phyloP scores from a whole-genome alignment of 805 yeast genomes.

The Ogataea siamensis region DNA sequence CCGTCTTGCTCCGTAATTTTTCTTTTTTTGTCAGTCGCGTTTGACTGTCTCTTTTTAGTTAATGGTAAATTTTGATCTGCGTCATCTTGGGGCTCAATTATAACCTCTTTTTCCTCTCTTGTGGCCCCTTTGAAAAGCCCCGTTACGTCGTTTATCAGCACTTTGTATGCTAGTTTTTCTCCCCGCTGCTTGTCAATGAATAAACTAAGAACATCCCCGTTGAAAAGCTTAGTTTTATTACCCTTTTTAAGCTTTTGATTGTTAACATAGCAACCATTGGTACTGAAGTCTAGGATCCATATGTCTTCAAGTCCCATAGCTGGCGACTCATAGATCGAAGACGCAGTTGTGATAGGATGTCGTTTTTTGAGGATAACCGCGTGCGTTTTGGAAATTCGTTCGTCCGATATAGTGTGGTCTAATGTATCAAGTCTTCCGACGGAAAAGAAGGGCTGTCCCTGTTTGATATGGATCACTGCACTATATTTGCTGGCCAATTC shows the following conservation, averaged over 20 bases:
- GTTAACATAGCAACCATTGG: slow-evolving; percentile 78
- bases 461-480: slow-evolving; percentile 52
- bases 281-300: slow-evolving; percentile 77
- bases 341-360: slow-evolving; percentile 52
- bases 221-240: slow-evolving; percentile 55
- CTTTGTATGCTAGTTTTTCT: slow-evolving; percentile 52
- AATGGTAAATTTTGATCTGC: slow-evolving; percentile 13
- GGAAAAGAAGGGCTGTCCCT: slow-evolving; percentile 62
- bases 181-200: slow-evolving; percentile 57
- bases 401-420: slow-evolving; percentile 63
- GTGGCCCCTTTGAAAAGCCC: slow-evolving; percentile 58
- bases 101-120: slow-evolving; percentile 20
- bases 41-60: slow-evolving; percentile 9
- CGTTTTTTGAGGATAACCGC: slow-evolving; percentile 65
- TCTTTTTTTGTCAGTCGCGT: slow-evolving; percentile 11
- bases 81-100: slow-evolving; percentile 23
- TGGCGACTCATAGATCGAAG: slow-evolving; percentile 60
- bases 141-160: slow-evolving; percentile 55
- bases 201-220: slow-evolving; percentile 65
- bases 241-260: slow-evolving; percentile 57
- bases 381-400: slow-evolving; percentile 79
- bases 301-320: slow-evolving; percentile 69
- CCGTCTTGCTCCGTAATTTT: slow-evolving; percentile 7
- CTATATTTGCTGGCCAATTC: slow-evolving; percentile 5
- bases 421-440: slow-evolving; percentile 72